Evolutionary conservation across 345 rosid genomes (phyloP), one percentile per base, ranked within the genome.

Genomic region (Pseudoturritis turrita): DNA sequence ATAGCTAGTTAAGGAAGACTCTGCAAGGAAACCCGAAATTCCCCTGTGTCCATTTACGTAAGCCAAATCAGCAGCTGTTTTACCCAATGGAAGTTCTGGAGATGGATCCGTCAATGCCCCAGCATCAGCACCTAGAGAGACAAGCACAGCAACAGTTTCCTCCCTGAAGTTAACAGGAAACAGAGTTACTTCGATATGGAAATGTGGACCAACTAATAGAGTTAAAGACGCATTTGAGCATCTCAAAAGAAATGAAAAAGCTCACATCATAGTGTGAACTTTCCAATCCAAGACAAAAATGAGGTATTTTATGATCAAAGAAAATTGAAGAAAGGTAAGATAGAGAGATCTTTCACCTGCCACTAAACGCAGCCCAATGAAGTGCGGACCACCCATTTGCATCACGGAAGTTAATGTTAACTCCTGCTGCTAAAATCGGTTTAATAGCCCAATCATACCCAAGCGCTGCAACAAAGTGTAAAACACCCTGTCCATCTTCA

Each of bases 361-460:
- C 96, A 75, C 80, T 83, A 67, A 68, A 90, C 46, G 98, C 98
- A 68, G 98, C 97, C 98, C 98, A 93, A 39, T 92, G 98, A 76
- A 92, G 93, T 4, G 96, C 96, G 45, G 98, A 90, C 98, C 98
- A 92, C 17, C 98, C 98, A 82, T 85, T 88, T 10, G 68, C 78
- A 78, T 92, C 98, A 66, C 96, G 98, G 77, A 92, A 93, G 81
- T 90, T 87, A 73, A 93, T 84, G 68, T 85, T 86, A 72, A 90
- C 87, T 68, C 94, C 97, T 18, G 92, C 86, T 67, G 84, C 76
- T 40, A 88, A 43, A 67, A 79, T 83, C 14, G 97, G 94, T 74
- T 79, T 84, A 53, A 90, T 72, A 33, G 94, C 94, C 98, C 98
- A 90, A 67, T 88, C 88, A 51, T 79, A 93, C 58, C 98, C 97